Base-by-base conservation (phyloP, 179 eudicot genomes). In the Sideroxylon spinosum region DNA sequence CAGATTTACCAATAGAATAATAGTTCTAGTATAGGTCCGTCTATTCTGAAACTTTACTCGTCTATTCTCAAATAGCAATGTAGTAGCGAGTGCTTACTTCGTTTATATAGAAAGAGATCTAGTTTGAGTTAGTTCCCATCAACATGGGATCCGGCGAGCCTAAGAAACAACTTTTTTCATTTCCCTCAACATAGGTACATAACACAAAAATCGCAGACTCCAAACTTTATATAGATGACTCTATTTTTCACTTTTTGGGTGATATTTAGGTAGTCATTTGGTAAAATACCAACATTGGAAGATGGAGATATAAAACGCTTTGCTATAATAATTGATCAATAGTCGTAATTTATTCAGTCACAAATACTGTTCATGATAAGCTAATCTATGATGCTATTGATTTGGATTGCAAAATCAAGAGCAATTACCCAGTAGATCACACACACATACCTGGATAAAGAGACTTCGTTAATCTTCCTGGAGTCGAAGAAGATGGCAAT, bases 1-100 rank as follows among this genome's bases (percentile, higher is more conserved):
- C 93, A 88, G 81, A 75, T 90, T 75, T 90, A 90, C 71, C 89
- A 88, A n/a, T n/a, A n/a, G n/a, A n/a, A n/a, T n/a, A n/a, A n/a
- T n/a, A n/a, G n/a, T n/a, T n/a, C n/a, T n/a, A n/a, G n/a, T n/a
- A n/a, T n/a, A n/a, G n/a, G n/a, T n/a, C n/a, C n/a, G n/a, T n/a
- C n/a, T n/a, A n/a, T n/a, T n/a, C n/a, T n/a, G n/a, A n/a, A n/a
- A n/a, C n/a, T n/a, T n/a, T n/a, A n/a, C n/a, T n/a, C n/a, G n/a
- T n/a, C n/a, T n/a, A n/a, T n/a, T n/a, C n/a, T n/a, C n/a, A n/a
- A n/a, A n/a, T n/a, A n/a, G n/a, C n/a, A n/a, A n/a, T n/a, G n/a
- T 49, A 6, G 63, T 70, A 76, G 64, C 82, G 94, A 62, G 93
- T 79, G 16, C 11, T 87, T 13, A 86, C 85, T 6, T 56, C 74